Base-by-base conservation (phyloP, 768 basidiomycete genomes). In the Leccinum subtestaceum region DNA sequence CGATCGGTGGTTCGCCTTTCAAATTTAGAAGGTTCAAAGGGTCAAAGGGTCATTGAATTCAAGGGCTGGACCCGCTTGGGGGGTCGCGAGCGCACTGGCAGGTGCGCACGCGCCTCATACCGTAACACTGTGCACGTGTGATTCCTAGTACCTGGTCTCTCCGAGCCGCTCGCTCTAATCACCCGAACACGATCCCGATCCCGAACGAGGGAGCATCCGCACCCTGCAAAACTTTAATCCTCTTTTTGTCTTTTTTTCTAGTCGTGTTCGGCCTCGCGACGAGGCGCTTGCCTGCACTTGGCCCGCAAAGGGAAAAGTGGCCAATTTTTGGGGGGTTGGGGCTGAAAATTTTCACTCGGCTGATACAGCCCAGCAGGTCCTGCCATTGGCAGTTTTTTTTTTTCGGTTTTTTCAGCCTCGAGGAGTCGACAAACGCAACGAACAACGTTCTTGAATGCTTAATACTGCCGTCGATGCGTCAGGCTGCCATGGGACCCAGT, bases 21-120 rank as follows among this genome's bases (percentile, higher is more conserved):
- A 19, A 70, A 70, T 65, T 36, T 12, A 61, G 63, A 38, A 67
- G 51, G 34, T 38, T 60, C 43, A 67, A 67, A 58, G 67, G 46
- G 21, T 1, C 11, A 11, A 52, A 52, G 57, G 38, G 40, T 43
- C 40, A n/a, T 43, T n/a, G 40, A 43, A n/a, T n/a, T n/a, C n/a
- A n/a, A 43, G 17, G 40, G 40, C 40, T 43, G 40, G 40, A 45
- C 43, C 19, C 19, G 43, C 19, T 45, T 45, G 43, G 43, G 43
- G 43, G 43, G 43, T 45, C 43, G 43, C 43, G 2, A 45, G 43
- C 43, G 43, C 29, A 25, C 25, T 25, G 25, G 25, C 40, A 45
- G n/a, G 43, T 19, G 19, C 43, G 43, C 43, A 19, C 19, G 43
- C 43, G 40, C 40, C 40, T 19, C 10, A 45, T 45, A 45, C 43